A percentile compares a stretch with the other conserved stretches of the same genome.
These are phyloP conservation scores for Xylaria arbuscula DNA, from an alignment of 2,329 filamentous ascomycete genomes.

Conservation along the genomic window DNA sequence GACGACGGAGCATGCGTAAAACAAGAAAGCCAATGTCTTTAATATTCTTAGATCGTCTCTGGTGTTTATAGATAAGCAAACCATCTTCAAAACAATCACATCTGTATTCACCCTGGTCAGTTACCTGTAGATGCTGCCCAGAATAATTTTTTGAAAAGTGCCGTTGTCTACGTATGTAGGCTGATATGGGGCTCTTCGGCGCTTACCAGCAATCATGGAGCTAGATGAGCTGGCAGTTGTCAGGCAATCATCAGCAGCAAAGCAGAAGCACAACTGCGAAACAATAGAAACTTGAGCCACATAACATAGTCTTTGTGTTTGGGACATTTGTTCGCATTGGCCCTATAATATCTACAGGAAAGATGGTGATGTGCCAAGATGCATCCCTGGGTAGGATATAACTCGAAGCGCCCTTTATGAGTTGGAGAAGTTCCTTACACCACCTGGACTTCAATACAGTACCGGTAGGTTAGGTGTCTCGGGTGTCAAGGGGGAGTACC, in stretches of 20 bases:
- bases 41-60: too few relatives aligned
- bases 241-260: not conserved
- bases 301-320: not conserved
- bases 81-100: too few relatives aligned
- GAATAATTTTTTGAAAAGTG: slow-evolving; percentile 5
- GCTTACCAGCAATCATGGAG: slow-evolving; percentile 6
- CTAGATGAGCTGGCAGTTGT: slow-evolving; percentile 1
- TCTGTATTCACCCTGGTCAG: not conserved
- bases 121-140: slow-evolving; percentile 3
- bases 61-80: too few relatives aligned
- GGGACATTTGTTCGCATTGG: not conserved
- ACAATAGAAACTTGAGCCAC: not conserved
- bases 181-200: slow-evolving; percentile 20
- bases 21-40: too few relatives aligned
- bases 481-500: not conserved
- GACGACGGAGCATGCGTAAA: not conserved
- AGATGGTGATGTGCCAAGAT: not conserved
- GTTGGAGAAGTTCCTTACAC: slow-evolving; percentile 3
- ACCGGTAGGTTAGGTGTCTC: not conserved
- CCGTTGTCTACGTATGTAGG: slow-evolving; percentile 21
- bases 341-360: not conserved
- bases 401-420: too few relatives aligned
- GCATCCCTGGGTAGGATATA: too few relatives aligned
- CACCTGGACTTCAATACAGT: not conserved
- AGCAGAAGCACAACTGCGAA: not conserved